Percentiles rank a stretch among this genome's conserved stretches.
Conservation (phyloP, 331 rosid species). For the Rosa hybrid region DNA sequence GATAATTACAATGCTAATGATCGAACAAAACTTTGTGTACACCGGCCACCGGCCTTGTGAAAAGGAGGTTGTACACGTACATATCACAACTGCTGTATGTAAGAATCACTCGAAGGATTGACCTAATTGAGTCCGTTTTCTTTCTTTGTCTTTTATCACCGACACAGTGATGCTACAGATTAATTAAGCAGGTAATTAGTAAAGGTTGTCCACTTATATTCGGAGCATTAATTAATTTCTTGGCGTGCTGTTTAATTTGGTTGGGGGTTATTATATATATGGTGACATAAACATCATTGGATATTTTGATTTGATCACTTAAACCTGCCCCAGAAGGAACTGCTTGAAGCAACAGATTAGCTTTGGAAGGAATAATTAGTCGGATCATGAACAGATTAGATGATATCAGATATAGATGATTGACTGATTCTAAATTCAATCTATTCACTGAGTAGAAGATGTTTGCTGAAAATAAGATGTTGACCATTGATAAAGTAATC, state of each 20-base stretch:
- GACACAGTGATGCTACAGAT: not conserved
- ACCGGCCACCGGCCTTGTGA: not conserved
- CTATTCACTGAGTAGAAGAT: not conserved
- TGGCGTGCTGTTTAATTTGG: not conserved
- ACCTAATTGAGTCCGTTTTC: not conserved
- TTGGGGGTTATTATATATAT: not conserved
- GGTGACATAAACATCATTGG: not conserved
- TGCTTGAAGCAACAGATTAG: not conserved
- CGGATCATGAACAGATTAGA: not conserved
- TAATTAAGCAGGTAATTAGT: not conserved
- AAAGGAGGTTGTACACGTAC: not conserved
- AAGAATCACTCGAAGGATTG: not conserved
- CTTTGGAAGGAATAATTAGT: not conserved
- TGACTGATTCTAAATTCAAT: not conserved
- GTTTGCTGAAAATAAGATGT: not conserved
- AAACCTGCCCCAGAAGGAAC: not conserved
- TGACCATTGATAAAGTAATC: too few species aligned
- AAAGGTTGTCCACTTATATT: not conserved
- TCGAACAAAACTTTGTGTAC: not conserved
- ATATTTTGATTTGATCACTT: not conserved
- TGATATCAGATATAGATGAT: not conserved
- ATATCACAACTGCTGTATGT: not conserved
- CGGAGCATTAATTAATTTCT: not conserved
- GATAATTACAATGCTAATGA: slow-evolving; percentile 1
- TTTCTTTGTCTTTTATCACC: not conserved